phyloP scores from a whole-genome alignment of 2,329 filamentous ascomycete genomes.

The Aspergillus oerlinghausenensis region DNA sequence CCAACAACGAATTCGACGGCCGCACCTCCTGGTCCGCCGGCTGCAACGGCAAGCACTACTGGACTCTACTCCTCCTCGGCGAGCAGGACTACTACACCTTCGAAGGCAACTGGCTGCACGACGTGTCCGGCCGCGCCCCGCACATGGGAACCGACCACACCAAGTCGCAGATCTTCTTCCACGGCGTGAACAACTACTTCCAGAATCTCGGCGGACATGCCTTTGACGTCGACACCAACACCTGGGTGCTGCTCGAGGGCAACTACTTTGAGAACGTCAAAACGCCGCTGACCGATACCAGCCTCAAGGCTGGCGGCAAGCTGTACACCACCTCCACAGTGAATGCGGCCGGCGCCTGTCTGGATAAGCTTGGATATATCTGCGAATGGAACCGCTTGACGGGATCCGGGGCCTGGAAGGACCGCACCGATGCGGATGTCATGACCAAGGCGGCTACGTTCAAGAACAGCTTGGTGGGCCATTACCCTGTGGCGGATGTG shows the following conservation, averaged over 20 bases:
- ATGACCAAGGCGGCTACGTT: constrained; percentile 4
- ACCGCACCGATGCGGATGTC: constrained; percentile 3
- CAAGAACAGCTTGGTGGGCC: constrained; percentile 2
- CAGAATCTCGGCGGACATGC: constrained; percentile 53
- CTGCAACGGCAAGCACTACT: constrained; percentile 59
- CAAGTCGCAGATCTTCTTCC: constrained; percentile 49
- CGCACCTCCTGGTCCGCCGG: constrained; percentile 51
- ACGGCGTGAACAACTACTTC: constrained; percentile 59
- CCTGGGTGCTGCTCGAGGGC: constrained; percentile 51
- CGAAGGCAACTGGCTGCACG: constrained; percentile 8
- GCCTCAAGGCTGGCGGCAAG: constrained; percentile 7
- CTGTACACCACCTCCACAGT: constrained; percentile 10
- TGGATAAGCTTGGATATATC: constrained; percentile 4
- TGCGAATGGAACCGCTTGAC: constrained; percentile 11
- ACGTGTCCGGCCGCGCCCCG: constrained; percentile 7
- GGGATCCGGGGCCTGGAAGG: constrained; percentile 6
- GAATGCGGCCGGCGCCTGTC: constrained; percentile 5
- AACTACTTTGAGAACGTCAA: constrained; percentile 55
- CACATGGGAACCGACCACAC: constrained; percentile 9
- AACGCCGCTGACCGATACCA: constrained; percentile 20
- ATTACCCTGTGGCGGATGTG: constrained; percentile 9
- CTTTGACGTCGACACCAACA: constrained; percentile 49
- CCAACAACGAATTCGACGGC: constrained; percentile 58
- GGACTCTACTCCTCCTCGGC: constrained; percentile 20
- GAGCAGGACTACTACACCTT: constrained; percentile 8